Base-by-base conservation (phyloP, 2,329 filamentous ascomycete genomes). In the Penicillium palitans region DNA sequence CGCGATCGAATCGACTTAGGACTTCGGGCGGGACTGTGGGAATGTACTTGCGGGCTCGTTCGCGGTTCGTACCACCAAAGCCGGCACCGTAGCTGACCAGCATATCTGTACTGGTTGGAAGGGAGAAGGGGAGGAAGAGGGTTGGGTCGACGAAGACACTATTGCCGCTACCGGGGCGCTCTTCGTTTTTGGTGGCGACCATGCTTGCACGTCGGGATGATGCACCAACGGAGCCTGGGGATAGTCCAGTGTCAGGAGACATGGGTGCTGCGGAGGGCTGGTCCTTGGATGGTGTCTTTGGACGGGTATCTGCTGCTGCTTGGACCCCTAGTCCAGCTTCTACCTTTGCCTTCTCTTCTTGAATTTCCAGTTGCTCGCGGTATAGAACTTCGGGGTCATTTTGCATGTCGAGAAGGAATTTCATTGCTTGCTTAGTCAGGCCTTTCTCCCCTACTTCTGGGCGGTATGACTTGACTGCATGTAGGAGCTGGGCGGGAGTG, bases 81-180 rank as follows among this genome's bases (percentile, higher is more conserved):
- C 95, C 95, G 13, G 95, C 93, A 0, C 95, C 95, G 70, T 96
- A 99, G 65, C 88, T 93, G 48, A 99, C 86, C 48, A 98, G 83
- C 95, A 99, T 99, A 74, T 99, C 95, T 27, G 93, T 98, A 57
- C 91, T 95, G 1, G 93, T 96, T 1, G 95, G 95, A 29, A 99
- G 81, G n/a, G 90, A 89, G 73, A 99, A 99, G 0, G 95, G 95
- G 27, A 99, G 83, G 84, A 97, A 96, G 59, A 96, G 81, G 2
- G 93, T 90, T 3, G 93, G 91, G 70, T 98, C 93, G 53, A 98
- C 78, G 44, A 97, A 85, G 37, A 97, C 64, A 35, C 61, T 67
- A 52, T 69, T 71, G 19, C 61, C 62, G 24, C 67, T 64, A 27
- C 55, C 55, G 13, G 66, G 68, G 21, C 70, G 70, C 42, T 70